A percentile compares a stretch with the other conserved stretches of the same genome.
phyloP scores from a whole-genome alignment of 2,329 filamentous ascomycete genomes.

The Claviceps spartinae region DNA sequence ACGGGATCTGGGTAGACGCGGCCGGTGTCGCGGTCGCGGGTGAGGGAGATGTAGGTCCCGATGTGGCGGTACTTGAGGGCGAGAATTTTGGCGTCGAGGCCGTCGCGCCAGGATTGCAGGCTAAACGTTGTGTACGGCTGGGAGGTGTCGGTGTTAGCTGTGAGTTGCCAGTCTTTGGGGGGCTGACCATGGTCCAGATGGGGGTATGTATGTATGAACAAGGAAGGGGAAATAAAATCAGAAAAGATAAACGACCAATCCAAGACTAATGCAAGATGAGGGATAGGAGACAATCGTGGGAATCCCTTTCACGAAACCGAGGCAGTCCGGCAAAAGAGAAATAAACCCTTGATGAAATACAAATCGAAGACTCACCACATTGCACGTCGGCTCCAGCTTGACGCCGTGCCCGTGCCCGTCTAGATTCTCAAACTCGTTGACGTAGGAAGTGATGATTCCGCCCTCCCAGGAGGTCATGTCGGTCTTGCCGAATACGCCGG shows the following conservation, averaged over 20 bases:
- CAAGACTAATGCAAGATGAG: too few species aligned
- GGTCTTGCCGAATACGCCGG: constrained; percentile 49
- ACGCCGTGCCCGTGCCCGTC: constrained; percentile 69
- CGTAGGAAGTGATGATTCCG: constrained; percentile 65
- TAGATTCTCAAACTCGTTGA: constrained; percentile 65
- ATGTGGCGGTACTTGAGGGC: constrained; percentile 55
- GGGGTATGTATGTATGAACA: too few species aligned
- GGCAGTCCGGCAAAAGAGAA: too few species aligned
- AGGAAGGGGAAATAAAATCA: too few species aligned
- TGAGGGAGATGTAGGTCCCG: constrained; percentile 58
- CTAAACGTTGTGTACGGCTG: constrained; percentile 52
- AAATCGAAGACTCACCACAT: constrained; percentile 36
- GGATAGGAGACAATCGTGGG: too few species aligned
- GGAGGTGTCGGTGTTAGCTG: not conserved
- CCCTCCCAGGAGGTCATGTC: constrained; percentile 60
- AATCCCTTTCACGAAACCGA: too few species aligned
- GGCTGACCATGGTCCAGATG: too few species aligned
- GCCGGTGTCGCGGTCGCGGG: constrained; percentile 64
- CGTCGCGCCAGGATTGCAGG: constrained; percentile 51
- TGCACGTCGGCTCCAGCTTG: constrained; percentile 65
- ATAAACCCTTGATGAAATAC: too few species aligned
- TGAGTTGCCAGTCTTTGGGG: too few species aligned
- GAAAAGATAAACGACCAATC: too few species aligned
- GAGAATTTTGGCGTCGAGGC: constrained; percentile 59
- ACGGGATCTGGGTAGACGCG: constrained; percentile 57